Evolutionary conservation across 352 stramenopile genomes (phyloP).

Genomic region (Phytophthora litchii): DNA sequence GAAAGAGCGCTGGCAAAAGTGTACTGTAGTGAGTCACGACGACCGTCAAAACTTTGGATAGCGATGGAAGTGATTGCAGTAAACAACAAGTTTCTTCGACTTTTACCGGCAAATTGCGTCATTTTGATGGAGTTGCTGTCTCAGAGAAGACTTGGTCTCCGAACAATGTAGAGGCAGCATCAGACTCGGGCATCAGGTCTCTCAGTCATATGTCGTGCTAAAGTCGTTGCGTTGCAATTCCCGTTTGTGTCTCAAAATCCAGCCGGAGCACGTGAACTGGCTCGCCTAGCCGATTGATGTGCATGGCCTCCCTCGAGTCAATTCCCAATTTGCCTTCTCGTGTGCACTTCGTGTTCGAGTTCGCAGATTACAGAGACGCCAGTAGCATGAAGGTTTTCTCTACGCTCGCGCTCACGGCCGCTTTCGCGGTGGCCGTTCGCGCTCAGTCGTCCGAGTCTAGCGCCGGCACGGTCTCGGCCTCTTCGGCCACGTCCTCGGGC

Average conservation of each 20-base stretch:
- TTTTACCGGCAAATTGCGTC: neutral
- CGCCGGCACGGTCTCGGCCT: slow-evolving; percentile 36
- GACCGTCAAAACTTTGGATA: neutral
- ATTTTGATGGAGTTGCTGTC: slow-evolving; percentile 4
- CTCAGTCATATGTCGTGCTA: slow-evolving; percentile 10
- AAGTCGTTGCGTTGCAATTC: slow-evolving; percentile 15
- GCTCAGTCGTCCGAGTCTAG: slow-evolving; percentile 34
- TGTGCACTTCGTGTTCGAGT: slow-evolving; percentile 26
- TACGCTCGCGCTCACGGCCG: slow-evolving; percentile 30
- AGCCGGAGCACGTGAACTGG: slow-evolving; percentile 28
- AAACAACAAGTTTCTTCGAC: slow-evolving; percentile 1
- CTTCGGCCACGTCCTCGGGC: slow-evolving; percentile 21
- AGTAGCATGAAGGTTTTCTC: slow-evolving; percentile 43
- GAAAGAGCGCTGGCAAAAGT: slow-evolving; percentile 3
- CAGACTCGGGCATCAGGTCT: slow-evolving; percentile 4
- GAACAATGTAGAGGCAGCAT: slow-evolving; percentile 4
- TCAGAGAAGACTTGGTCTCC: slow-evolving; percentile 11
- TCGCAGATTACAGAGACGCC: slow-evolving; percentile 37
- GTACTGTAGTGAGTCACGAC: neutral
- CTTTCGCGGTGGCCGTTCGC: slow-evolving; percentile 18
- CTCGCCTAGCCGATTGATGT: slow-evolving; percentile 24
- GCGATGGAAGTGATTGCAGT: too few species aligned
- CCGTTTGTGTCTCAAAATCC: slow-evolving; percentile 27
- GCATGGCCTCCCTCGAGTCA: slow-evolving; percentile 9
- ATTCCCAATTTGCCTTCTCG: slow-evolving; percentile 50